Evolutionary conservation across 1,284 basidiomycete genomes (phyloP).

Genomic region (Cutaneotrichosporon sp.): DNA sequence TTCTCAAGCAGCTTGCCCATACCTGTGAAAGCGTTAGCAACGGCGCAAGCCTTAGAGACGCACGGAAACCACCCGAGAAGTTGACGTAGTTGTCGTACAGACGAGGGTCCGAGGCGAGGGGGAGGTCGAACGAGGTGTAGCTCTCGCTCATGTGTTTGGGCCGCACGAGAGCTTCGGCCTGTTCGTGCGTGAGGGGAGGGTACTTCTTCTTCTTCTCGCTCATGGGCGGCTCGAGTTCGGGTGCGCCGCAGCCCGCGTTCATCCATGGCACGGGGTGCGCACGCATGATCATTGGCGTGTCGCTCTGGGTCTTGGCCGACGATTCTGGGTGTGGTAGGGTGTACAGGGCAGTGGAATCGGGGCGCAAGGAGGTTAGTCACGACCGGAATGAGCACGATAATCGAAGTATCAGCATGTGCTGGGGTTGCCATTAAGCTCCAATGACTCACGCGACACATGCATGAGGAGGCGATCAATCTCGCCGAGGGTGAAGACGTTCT

Average conservation of each 20-base stretch:
- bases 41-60: conserved; percentile 10
- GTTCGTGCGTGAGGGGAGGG: conserved; percentile 11
- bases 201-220: not conserved
- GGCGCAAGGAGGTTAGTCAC: not conserved
- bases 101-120: conserved; percentile 36
- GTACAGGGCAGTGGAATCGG: not conserved
- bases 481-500: conserved; percentile 36
- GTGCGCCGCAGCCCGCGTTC: conserved; percentile 22
- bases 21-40: conserved; percentile 18
- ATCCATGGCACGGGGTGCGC: conserved; percentile 40
- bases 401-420: no score
- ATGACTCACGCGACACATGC: conserved; percentile 38
- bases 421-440: no score
- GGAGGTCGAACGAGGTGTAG: conserved; percentile 45
- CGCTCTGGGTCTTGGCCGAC: conserved; percentile 22
- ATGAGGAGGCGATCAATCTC: conserved; percentile 45
- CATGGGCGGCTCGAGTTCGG: conserved; percentile 22
- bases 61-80: conserved; percentile 44
- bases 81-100: conserved; percentile 46
- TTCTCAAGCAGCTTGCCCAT: conserved; percentile 51
- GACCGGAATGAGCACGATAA: not conserved
- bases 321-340: conserved; percentile 16
- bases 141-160: conserved; percentile 46
- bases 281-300: conserved; percentile 43
- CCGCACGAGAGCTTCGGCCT: conserved; percentile 23